Evolutionary conservation across 139 green algal genomes (phyloP).

Genomic region (Coelastrella sp.): DNA sequence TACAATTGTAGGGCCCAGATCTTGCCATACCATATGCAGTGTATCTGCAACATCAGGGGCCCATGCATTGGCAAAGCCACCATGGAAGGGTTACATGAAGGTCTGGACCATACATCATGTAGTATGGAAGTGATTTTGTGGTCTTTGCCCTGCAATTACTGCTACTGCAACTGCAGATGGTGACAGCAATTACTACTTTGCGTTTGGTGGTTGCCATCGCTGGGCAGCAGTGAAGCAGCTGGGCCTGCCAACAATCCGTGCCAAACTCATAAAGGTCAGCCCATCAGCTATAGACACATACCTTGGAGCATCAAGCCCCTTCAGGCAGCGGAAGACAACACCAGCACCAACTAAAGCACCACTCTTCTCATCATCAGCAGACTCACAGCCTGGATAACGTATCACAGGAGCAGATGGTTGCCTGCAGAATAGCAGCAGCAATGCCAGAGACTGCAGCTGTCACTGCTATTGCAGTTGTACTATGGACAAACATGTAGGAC

Average conservation of each 20-base stretch:
- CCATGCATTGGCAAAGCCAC: too few relatives aligned
- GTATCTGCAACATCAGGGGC: too few relatives aligned
- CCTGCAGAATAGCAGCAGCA: slow-evolving; percentile 15
- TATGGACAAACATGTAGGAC: not conserved
- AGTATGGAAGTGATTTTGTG: not conserved
- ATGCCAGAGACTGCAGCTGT: not conserved
- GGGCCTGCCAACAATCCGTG: slow-evolving; percentile 17
- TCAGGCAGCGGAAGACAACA: not conserved
- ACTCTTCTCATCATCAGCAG: slow-evolving; percentile 1
- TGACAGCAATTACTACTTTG: slow-evolving; percentile 58
- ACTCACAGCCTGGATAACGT: not conserved
- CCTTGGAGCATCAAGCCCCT: slow-evolving; percentile 20
- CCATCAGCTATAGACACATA: not conserved
- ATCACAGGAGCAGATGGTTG: not conserved
- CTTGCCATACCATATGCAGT: too few relatives aligned
- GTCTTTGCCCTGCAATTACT: not conserved
- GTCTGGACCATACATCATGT: not conserved
- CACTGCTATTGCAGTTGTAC: not conserved
- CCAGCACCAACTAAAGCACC: slow-evolving; percentile 26
- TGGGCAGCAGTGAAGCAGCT: slow-evolving; percentile 53
- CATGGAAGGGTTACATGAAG: not conserved
- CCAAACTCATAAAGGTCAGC: slow-evolving; percentile 2
- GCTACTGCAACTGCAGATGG: slow-evolving; percentile 7
- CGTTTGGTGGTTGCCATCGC: slow-evolving; percentile 59
- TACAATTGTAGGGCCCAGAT: too few relatives aligned